Base-by-base conservation (phyloP, 345 rosid genomes). In the Sonneratia alba region DNA sequence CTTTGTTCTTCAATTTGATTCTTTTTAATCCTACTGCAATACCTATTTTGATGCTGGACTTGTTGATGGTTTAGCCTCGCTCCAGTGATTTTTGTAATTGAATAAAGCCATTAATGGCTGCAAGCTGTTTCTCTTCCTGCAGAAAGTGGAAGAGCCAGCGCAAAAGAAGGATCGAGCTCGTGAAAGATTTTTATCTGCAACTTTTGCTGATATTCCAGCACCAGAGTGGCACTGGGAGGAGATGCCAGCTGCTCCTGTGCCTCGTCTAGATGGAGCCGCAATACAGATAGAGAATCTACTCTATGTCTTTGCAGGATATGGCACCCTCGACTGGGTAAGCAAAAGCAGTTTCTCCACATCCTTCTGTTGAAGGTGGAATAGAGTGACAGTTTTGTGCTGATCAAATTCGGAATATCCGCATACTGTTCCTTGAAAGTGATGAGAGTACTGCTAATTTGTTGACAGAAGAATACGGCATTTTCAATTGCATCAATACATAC, bases 211-310 rank as follows among this genome's bases (percentile, higher is more conserved):
- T 86, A 73, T 91, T 16, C 84, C 89, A 36, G 97, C 97, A 21
- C 90, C 91, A 19, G 87, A 87, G 11, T 71, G 88, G 74, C 72
- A 87, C 66, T 91, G 98, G 97, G 92, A 91, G 83, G 73, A 81
- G 77, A 82, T 93, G 92, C 78, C 84, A 36, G 78, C 96, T 18
- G 92, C 96, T 64, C 98, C 97, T 0, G 98, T 91, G 71, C 93
- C 97, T 67, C 91, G 97, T 32, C 93, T 93, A 22, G 97, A 91
- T 15, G 98, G 96, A 36, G 84, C 86, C 65, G 79, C 97, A 0
- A 81, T 89, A 36, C 97, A 93, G 82, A 89, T 89, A 51, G 72
- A 85, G 27, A 83, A 89, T 76, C 89, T 86, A 36, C 77, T 93
- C 32, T 91, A 85, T 38, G 98, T 86, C 21, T 85, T 91, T 77